Evolutionary conservation across 2,329 filamentous ascomycete genomes (phyloP), one percentile per base, ranked within the genome.

Genomic region (Botrytis sinoallii): DNA sequence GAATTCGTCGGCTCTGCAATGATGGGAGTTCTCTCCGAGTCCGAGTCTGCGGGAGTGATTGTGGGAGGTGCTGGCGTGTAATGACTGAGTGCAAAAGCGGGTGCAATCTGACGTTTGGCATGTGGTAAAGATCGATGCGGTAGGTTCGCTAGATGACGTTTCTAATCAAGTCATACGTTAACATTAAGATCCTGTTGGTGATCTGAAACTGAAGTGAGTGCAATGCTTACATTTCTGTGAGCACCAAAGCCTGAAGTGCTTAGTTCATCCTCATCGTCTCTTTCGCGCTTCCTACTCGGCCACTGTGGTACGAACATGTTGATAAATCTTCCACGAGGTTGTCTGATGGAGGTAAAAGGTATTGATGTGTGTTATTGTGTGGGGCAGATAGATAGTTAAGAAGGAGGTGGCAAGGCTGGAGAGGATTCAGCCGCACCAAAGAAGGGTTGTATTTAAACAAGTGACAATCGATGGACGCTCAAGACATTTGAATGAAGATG

Each of bases 1-100:
- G 77, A 76, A 60, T 79, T 78, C 66, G 74, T 74, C 12, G 76
- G 69, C 22, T 68, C 73, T n/a, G 35, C 48, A 42, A 57, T 68
- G 25, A 9, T 32, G 59, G 79, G 61, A 59, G 75, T 74, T 25
- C 80, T 79, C 72, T 81, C 80, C 32, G 75, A 77, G 63, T 81
- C 79, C 3, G 79, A 81, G 69, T 79, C 79, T 35, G 75, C 76
- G 40, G 80, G 80, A 38, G 80, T 79, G 57, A 80, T 81, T 10
- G 78, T 79, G n/a, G 79, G 79, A 69, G 79, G 78, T 42, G 76
- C 72, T 52, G 77, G 77, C 20, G 77, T 76, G 2, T 74, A 73
- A 76, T 75, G n/a, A 73, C 75, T 57, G 69, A 75, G 25, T 6
- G 73, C 38, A 68, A 77, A 77, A n/a, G 74, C 71, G 20, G 76